Evolutionary conservation across 179 eudicot species (phyloP).

Genomic region (Beta lomatogona): DNA sequence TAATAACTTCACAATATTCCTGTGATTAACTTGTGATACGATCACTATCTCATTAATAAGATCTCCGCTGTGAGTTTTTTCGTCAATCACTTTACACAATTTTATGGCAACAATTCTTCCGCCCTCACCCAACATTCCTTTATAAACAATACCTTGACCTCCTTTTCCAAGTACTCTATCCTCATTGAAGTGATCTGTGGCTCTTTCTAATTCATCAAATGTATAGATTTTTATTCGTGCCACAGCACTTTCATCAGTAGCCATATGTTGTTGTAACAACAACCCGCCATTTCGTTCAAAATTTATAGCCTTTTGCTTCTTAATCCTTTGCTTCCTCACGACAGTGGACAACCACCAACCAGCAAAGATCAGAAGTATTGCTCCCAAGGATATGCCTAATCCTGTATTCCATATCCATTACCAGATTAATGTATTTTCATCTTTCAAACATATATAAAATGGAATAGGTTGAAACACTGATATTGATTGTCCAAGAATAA

Average conservation of each 20-base stretch:
- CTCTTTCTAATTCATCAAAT: slow-evolving; percentile 45
- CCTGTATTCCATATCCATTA: slow-evolving; percentile 21
- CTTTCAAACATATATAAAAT: neutral
- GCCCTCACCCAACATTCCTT: slow-evolving; percentile 35
- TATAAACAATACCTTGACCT: slow-evolving; percentile 57
- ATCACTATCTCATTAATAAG: slow-evolving; percentile 60
- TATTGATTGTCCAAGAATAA: neutral
- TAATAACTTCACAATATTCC: slow-evolving; percentile 52
- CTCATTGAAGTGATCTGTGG: slow-evolving; percentile 51
- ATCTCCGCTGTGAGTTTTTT: slow-evolving; percentile 31
- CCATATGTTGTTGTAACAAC: slow-evolving; percentile 36
- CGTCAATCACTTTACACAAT: slow-evolving; percentile 21
- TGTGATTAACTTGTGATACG: slow-evolving; percentile 53
- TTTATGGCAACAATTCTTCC: slow-evolving; percentile 51
- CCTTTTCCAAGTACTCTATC: slow-evolving; percentile 64
- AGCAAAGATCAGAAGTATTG: slow-evolving; percentile 30
- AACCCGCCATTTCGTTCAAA: slow-evolving; percentile 46
- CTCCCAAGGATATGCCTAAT: slow-evolving; percentile 29
- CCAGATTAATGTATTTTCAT: neutral
- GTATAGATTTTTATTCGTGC: slow-evolving; percentile 43
- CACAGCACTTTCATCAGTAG: slow-evolving; percentile 28
- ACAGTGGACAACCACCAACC: slow-evolving; percentile 28
- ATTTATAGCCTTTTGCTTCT: slow-evolving; percentile 23
- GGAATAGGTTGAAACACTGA: neutral
- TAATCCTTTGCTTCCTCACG: slow-evolving; percentile 25